These are phyloP conservation scores for Astrocystis sublimbata DNA, from an alignment of 495 filamentous ascomycete genomes.

Conservation along the genomic window DNA sequence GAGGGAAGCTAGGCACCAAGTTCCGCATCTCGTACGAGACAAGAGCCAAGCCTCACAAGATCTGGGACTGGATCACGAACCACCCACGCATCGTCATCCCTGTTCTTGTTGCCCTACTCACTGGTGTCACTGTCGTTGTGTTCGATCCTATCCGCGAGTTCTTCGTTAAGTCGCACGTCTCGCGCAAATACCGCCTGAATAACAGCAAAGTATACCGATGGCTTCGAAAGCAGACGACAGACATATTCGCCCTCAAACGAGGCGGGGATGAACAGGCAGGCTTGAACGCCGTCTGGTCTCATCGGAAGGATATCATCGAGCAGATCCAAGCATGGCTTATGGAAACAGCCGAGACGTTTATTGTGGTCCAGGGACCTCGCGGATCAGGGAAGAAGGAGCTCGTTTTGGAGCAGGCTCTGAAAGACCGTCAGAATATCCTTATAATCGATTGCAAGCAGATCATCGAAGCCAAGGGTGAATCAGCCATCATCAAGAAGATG, in stretches of 20 bases:
- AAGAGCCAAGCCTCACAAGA: conserved; percentile 69
- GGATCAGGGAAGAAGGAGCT: conserved; percentile 91
- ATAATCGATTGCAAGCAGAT: conserved; percentile 96
- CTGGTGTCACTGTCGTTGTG: conserved; percentile 81
- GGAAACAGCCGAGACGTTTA: conserved; percentile 87
- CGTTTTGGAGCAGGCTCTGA: conserved; percentile 79
- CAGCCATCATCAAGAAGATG: conserved; percentile 78
- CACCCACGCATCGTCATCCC: conserved; percentile 92
- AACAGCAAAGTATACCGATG: conserved; percentile 72
- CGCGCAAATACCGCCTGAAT: conserved; percentile 68
- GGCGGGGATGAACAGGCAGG: conserved; percentile 63
- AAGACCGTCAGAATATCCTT: conserved; percentile 73
- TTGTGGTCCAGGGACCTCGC: conserved; percentile 87
- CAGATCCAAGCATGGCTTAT: conserved; percentile 82
- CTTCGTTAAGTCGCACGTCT: conserved; percentile 86
- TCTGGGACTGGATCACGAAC: conserved; percentile 84
- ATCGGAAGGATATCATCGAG: conserved; percentile 76
- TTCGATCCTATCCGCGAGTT: conserved; percentile 93
- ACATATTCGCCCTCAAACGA: conserved; percentile 57
- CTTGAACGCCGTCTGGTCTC: conserved; percentile 82
- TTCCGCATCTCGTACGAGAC: conserved; percentile 82
- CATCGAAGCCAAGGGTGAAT: conserved; percentile 87
- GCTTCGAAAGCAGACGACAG: conserved; percentile 77
- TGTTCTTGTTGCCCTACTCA: conserved; percentile 71
- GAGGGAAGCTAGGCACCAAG: conserved; percentile 70